Evolutionary conservation across 2,329 filamentous ascomycete genomes (phyloP).

Genomic region (Thermoascus crustaceus): DNA sequence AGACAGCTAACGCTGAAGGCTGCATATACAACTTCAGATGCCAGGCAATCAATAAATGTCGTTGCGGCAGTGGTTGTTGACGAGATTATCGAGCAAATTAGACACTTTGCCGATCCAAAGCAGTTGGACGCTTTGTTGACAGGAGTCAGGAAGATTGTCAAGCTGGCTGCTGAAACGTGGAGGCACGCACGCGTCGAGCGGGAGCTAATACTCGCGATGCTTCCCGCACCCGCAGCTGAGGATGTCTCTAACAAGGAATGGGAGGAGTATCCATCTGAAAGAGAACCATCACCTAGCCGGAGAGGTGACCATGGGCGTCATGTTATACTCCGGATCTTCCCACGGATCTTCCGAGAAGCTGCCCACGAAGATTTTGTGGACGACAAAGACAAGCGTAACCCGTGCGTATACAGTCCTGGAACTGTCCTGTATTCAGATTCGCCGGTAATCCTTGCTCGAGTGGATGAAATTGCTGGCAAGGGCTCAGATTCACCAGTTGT

Average conservation of each 20-base stretch:
- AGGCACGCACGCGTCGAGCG: slow-evolving; percentile 49
- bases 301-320: slow-evolving; percentile 25
- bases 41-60: slow-evolving; percentile 49
- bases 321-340: slow-evolving; percentile 45
- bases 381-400: slow-evolving; percentile 36
- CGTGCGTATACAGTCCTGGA: slow-evolving; percentile 43
- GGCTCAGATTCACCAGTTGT: slow-evolving; percentile 9
- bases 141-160: slow-evolving; percentile 48
- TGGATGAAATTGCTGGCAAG: slow-evolving; percentile 32
- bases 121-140: slow-evolving; percentile 44
- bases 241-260: slow-evolving; percentile 28
- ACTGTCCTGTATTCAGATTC: slow-evolving; percentile 45
- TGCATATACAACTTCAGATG: slow-evolving; percentile 48
- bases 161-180: slow-evolving; percentile 52
- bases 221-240: slow-evolving; percentile 36
- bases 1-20: slow-evolving; percentile 51
- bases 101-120: slow-evolving; percentile 45
- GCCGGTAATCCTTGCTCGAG: slow-evolving; percentile 31
- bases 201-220: slow-evolving; percentile 46
- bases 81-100: slow-evolving; percentile 48
- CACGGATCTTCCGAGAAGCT: slow-evolving; percentile 45
- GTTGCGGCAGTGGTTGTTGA: slow-evolving; percentile 49
- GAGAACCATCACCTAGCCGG: slow-evolving; percentile 8
- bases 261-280: slow-evolving; percentile 26
- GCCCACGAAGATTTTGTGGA: slow-evolving; percentile 42